These are phyloP conservation scores for Cyberlindnera veronae DNA, from an alignment of 805 yeast species.

Conservation along the genomic window DNA sequence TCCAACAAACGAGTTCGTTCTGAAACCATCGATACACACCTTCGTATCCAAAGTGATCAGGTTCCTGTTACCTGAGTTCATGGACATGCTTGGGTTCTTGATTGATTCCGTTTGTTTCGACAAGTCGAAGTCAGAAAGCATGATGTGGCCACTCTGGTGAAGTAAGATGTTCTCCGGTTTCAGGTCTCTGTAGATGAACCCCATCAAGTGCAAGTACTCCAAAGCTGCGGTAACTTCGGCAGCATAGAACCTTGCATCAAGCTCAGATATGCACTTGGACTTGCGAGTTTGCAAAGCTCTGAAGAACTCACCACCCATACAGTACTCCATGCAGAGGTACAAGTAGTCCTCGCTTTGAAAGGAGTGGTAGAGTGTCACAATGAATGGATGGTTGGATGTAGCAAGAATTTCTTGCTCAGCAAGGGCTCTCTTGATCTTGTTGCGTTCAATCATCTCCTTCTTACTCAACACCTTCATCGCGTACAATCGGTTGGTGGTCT, in stretches of 20 bases:
- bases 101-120: conserved; percentile 82
- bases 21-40: conserved; percentile 90
- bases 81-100: conserved; percentile 65
- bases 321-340: conserved; percentile 95
- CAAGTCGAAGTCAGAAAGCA: conserved; percentile 94
- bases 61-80: conserved; percentile 30
- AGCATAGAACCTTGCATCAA: conserved; percentile 90
- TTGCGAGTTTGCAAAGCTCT: conserved; percentile 90
- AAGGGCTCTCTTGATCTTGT: conserved; percentile 88
- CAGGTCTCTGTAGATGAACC: conserved; percentile 92
- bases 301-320: conserved; percentile 99
- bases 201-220: conserved; percentile 94
- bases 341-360: conserved; percentile 91
- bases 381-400: conserved; percentile 94
- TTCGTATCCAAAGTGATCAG: conserved; percentile 83
- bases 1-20: conserved; percentile 98
- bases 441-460: conserved; percentile 91
- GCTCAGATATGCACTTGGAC: conserved; percentile 79
- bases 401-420: conserved; percentile 97
- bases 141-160: conserved; percentile 97
- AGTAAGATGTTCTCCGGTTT: conserved; percentile 94
- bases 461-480: conserved; percentile 93
- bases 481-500: conserved; percentile 64
- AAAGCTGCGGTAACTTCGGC: conserved; percentile 97
- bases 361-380: conserved; percentile 92